Evolutionary conservation across 305 asterid species (phyloP), one percentile per base, ranked within the genome.

Genomic region (Solanum hybrid): DNA sequence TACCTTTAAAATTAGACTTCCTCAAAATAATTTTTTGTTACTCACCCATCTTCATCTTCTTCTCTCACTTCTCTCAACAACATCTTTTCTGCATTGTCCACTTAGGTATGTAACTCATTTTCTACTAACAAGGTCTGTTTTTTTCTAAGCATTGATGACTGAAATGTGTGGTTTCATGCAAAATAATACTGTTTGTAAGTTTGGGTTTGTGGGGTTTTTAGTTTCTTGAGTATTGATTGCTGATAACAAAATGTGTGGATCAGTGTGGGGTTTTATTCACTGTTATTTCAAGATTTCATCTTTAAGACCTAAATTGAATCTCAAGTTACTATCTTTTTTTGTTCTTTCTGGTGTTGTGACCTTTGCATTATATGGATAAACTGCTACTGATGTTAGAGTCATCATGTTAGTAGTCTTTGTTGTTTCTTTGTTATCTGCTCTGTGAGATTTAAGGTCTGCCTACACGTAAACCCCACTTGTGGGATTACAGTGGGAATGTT

Each of bases 21-120:
- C 85, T 81, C 27, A 27, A 89, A 51, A 79, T 80, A 17, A 20
- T 9, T 60, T 17, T 17, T 46, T 71, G 64, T 73, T 93, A 91
- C 92, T 84, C 86, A 80, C 87, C 87, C 86, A 89, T 88, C 89
- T 85, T 89, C 89, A 46, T 81, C 46, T 85, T 85, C 72, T 82
- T 56, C n/a, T 79, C n/a, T 11, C 85, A 36, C 5, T 78, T 10
- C 38, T 84, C 22, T 10, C 22, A 51, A 88, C 87, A 42, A 88
- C 87, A 42, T 76, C 16, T 42, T 5, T 7, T 24, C 66, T 72
- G 85, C 34, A 71, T 90, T 88, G n/a, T 86, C 32, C 42, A 27
- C 20, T 60, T 35, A 72, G 72, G 79, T 79, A 35, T 64, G 80
- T 22, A 11, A 36, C 22, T n/a, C 79, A 35, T 71, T 72, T 16